These are phyloP conservation scores for Metschnikowia orientalis DNA, from an alignment of 805 yeast genomes.

Conservation along the genomic window DNA sequence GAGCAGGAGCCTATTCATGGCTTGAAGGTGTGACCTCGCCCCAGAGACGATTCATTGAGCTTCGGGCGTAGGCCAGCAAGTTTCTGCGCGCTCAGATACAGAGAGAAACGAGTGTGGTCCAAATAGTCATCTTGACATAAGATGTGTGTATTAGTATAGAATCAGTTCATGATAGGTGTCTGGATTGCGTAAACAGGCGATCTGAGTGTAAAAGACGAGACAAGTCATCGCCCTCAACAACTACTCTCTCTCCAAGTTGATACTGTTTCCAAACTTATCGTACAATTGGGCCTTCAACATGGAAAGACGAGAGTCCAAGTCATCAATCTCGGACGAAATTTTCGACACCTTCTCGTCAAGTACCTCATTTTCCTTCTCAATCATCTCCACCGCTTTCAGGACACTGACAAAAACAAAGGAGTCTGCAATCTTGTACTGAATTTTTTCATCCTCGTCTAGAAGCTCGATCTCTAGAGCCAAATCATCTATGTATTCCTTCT, in stretches of 20 bases:
- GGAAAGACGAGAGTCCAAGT: slow-evolving; percentile 50
- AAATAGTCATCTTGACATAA: too few species aligned
- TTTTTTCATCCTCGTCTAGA: slow-evolving; percentile 65
- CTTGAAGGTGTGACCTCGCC: too few species aligned
- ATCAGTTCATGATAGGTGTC: too few species aligned
- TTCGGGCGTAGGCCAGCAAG: too few species aligned
- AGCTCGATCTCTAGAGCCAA: slow-evolving; percentile 80
- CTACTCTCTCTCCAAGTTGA: slow-evolving; percentile 66
- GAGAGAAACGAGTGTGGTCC: too few species aligned
- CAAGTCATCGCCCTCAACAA: too few species aligned
- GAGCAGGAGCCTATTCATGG: too few species aligned
- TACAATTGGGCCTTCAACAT: slow-evolving; percentile 71
- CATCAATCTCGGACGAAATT: slow-evolving; percentile 45
- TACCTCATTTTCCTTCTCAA: slow-evolving; percentile 58
- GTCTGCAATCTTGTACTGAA: slow-evolving; percentile 80
- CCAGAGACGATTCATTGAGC: too few species aligned
- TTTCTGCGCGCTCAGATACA: too few species aligned
- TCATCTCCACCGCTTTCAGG: slow-evolving; percentile 57
- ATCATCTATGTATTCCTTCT: slow-evolving; percentile 86
- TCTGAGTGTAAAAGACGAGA: too few species aligned
- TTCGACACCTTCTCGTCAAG: slow-evolving; percentile 48
- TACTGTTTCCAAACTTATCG: slow-evolving; percentile 84
- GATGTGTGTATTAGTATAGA: too few species aligned
- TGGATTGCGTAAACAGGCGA: too few species aligned
- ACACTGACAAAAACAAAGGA: slow-evolving; percentile 68